phyloP scores from a whole-genome alignment of 305 asterid genomes.

The Fraxinus albicans region DNA sequence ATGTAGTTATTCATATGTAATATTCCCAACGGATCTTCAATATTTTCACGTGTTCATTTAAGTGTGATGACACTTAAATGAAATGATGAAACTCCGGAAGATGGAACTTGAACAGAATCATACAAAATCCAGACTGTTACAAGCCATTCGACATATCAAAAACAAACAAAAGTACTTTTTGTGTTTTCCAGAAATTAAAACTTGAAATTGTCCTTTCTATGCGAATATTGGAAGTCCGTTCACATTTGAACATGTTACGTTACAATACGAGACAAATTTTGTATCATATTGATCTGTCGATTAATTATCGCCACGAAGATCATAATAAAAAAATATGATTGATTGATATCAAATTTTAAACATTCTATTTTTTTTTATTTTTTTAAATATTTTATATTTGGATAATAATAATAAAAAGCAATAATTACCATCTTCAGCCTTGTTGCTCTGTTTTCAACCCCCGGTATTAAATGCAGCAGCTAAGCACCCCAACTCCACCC shows the following conservation, averaged over 20 bases:
- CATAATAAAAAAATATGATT: not conserved
- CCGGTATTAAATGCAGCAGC: constrained; percentile 65
- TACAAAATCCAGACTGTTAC: not conserved
- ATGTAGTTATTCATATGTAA: too few relatives aligned
- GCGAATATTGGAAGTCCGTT: not conserved
- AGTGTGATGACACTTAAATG: too few relatives aligned
- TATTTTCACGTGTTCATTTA: too few relatives aligned
- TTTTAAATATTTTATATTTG: too few relatives aligned
- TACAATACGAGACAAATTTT: not conserved
- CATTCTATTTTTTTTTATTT: not conserved
- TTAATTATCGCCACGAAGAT: not conserved
- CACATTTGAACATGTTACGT: not conserved
- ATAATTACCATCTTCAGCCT: not conserved
- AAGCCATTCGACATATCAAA: not conserved
- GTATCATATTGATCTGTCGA: not conserved
- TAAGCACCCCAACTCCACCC: constrained; percentile 25
- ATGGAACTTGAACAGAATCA: not conserved
- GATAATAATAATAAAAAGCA: not conserved
- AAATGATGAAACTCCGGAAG: not conserved
- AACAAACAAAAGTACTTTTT: not conserved
- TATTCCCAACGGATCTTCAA: too few relatives aligned
- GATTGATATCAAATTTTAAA: not conserved
- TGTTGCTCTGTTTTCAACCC: constrained; percentile 41
- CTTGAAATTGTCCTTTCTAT: not conserved
- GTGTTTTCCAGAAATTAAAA: not conserved